These are phyloP conservation scores for Musa itinerans DNA, from an alignment of 176 grass and related monocot genomes.

Conservation along the genomic window DNA sequence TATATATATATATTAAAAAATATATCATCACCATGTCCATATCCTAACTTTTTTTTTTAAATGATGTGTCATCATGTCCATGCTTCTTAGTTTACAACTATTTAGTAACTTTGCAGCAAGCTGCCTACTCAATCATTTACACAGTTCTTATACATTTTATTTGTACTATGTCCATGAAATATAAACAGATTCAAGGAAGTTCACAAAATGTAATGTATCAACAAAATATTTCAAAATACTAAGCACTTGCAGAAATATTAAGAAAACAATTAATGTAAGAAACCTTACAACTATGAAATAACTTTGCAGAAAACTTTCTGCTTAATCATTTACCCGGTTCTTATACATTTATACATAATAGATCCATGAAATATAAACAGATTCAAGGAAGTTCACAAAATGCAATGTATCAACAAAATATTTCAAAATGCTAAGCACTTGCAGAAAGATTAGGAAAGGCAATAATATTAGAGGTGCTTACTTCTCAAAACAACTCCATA, in stretches of 20 bases:
- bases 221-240: background rate
- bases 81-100: too few relatives aligned
- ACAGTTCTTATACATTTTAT: background rate
- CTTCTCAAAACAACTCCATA: background rate
- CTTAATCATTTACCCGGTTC: background rate
- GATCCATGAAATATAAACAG: background rate
- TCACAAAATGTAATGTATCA: background rate
- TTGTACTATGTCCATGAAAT: background rate
- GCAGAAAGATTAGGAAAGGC: background rate
- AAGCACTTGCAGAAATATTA: background rate
- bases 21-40: too few relatives aligned
- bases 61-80: too few relatives aligned
- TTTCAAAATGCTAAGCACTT: background rate
- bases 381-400: background rate
- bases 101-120: background rate
- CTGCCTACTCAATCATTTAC: background rate
- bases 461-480: background rate
- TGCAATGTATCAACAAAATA: background rate
- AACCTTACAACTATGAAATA: background rate
- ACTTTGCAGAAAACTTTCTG: background rate
- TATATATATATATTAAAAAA: too few relatives aligned
- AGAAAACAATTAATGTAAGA: background rate
- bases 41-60: too few relatives aligned
- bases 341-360: background rate
- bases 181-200: background rate